Evolutionary conservation across 306 rosid genomes (phyloP).

Genomic region (Sicyos baderoa): DNA sequence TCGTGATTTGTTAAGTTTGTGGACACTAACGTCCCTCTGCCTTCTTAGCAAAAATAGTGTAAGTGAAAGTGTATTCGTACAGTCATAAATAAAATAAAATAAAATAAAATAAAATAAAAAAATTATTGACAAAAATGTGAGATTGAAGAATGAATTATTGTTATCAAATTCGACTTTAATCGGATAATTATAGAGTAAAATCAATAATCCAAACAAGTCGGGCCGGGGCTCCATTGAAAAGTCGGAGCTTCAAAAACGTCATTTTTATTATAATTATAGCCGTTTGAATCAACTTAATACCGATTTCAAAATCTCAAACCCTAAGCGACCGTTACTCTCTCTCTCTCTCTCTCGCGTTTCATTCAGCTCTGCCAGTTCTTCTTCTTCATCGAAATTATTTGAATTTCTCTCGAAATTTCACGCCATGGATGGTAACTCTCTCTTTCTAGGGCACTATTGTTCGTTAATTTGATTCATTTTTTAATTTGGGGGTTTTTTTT

Average conservation of each 20-base stretch:
- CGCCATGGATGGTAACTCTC: conserved; percentile 41
- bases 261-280: conserved; percentile 27
- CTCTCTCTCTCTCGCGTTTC: conserved; percentile 23
- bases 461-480: not conserved
- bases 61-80: too few relatives aligned
- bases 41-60: too few relatives aligned
- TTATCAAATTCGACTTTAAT: too few relatives aligned
- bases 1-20: too few relatives aligned
- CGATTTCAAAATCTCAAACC: conserved; percentile 49
- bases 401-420: conserved; percentile 10
- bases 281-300: conserved; percentile 31
- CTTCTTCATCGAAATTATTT: conserved; percentile 18
- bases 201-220: not conserved
- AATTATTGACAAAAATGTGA: too few relatives aligned
- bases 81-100: too few relatives aligned
- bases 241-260: conserved; percentile 4
- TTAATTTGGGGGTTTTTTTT: conserved; percentile 12
- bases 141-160: too few relatives aligned
- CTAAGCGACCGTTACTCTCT: conserved; percentile 30
- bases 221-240: conserved; percentile 8
- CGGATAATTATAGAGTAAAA: too few relatives aligned
- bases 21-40: too few relatives aligned
- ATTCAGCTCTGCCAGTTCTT: conserved; percentile 17
- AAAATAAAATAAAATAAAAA: too few relatives aligned
- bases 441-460: not conserved